Conservation (phyloP, 192 early-diverging fungal species). For the Backusella sp. region DNA sequence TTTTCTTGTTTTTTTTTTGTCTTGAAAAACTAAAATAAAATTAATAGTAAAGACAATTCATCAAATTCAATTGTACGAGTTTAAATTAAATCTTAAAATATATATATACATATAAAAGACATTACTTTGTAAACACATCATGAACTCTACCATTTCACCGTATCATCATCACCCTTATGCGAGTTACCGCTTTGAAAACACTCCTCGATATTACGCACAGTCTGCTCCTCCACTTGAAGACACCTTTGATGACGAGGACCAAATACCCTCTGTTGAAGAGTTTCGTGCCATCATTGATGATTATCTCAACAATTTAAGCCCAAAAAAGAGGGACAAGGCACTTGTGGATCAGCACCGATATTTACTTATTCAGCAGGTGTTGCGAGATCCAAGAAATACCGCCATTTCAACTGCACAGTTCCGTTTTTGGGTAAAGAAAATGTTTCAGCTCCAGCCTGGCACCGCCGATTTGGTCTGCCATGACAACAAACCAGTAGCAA, state of each 20-base stretch:
- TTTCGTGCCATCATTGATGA: constrained; percentile 47
- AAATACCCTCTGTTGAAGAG: constrained; percentile 44
- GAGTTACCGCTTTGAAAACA: constrained; percentile 16
- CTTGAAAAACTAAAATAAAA: neutral
- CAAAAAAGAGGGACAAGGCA: constrained; percentile 56
- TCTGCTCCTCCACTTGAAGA: neutral
- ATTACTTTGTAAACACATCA: neutral
- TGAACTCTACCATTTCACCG: constrained; percentile 8
- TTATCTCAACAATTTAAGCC: constrained; percentile 46
- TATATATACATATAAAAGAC: neutral
- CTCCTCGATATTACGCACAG: constrained; percentile 11
- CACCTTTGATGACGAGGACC: constrained; percentile 30
- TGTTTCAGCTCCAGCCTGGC: constrained; percentile 44
- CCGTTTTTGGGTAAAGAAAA: constrained; percentile 58
- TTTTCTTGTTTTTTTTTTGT: neutral
- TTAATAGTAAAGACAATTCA: neutral
- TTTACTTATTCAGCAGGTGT: constrained; percentile 49
- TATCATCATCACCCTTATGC: constrained; percentile 14
- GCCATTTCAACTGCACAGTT: constrained; percentile 55
- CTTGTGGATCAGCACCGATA: constrained; percentile 47
- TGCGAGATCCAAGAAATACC: constrained; percentile 51
- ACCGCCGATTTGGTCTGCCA: constrained; percentile 46
- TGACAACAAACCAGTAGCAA: constrained; percentile 52
- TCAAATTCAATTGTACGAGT: neutral
- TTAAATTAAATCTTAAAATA: neutral